phyloP scores from a whole-genome alignment of 23 red algal species.

The Gracilaria gracilis region DNA sequence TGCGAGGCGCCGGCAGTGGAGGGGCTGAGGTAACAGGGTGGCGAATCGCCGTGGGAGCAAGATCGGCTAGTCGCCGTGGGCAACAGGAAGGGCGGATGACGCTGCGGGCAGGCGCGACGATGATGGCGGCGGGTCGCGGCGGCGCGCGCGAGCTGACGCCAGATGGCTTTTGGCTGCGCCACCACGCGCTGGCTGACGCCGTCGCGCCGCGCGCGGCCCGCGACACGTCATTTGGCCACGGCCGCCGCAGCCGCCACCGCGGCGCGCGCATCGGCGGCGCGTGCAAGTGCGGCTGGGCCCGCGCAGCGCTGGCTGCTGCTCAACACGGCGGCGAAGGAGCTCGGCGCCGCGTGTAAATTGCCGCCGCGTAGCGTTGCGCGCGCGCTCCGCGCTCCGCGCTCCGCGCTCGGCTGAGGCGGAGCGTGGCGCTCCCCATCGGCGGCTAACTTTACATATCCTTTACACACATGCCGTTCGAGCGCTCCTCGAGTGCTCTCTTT shows the following conservation, averaged over 20 bases:
- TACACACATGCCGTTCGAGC: too few relatives aligned
- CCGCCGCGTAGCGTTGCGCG: background rate
- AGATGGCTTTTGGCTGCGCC: slow-evolving; percentile 41
- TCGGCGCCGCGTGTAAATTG: background rate
- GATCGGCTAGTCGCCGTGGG: background rate
- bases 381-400: background rate
- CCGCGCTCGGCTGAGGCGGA: background rate
- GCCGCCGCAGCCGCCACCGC: background rate
- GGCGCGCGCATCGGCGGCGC: background rate
- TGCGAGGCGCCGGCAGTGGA: background rate
- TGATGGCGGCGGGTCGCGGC: background rate
- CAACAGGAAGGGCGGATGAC: background rate
- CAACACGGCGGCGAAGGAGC: background rate
- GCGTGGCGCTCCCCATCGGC: background rate
- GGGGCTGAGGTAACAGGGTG: slow-evolving; percentile 1
- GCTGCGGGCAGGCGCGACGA: background rate
- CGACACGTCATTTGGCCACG: background rate
- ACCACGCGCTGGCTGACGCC: background rate
- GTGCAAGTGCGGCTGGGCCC: background rate
- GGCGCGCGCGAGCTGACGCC: slow-evolving; percentile 4
- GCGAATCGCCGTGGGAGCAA: too few relatives aligned
- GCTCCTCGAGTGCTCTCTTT: too few relatives aligned
- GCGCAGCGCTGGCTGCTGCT: background rate
- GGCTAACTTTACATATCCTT: too few relatives aligned
- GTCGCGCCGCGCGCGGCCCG: too few relatives aligned